phyloP scores from a whole-genome alignment of 2,329 filamentous ascomycete genomes.

The Elsinoe fawcettii region DNA sequence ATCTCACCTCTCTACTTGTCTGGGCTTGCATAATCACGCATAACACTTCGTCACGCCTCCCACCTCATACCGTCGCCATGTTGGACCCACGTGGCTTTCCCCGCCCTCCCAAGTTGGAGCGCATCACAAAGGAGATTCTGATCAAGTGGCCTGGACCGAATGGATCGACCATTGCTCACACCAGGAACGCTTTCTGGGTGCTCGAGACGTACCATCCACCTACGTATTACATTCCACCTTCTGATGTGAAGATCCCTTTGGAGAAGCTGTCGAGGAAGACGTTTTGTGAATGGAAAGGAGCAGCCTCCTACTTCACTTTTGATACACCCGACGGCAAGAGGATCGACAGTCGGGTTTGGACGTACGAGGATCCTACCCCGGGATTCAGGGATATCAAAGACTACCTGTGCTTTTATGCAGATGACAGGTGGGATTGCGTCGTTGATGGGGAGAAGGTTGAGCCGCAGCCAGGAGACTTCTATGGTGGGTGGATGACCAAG shows the following conservation, averaged over 20 bases:
- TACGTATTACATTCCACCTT: conserved; percentile 54
- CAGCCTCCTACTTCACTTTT: conserved; percentile 51
- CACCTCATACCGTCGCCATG: conserved; percentile 23
- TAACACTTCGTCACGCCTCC: neutral
- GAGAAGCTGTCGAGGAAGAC: conserved; percentile 40
- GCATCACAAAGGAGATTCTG: conserved; percentile 25
- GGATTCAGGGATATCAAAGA: conserved; percentile 48
- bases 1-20: neutral
- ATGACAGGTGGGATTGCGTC: conserved; percentile 52
- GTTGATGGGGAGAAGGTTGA: conserved; percentile 54
- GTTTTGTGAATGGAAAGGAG: conserved; percentile 56
- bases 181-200: conserved; percentile 53
- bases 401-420: conserved; percentile 53
- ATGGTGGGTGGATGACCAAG: conserved; percentile 56
- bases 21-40: conserved; percentile 7
- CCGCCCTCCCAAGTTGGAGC: conserved; percentile 46
- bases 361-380: conserved; percentile 48
- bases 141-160: conserved; percentile 49
- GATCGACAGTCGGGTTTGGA: conserved; percentile 50
- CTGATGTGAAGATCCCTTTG: conserved; percentile 42
- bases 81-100: conserved; percentile 53
- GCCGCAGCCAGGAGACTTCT: conserved; percentile 55
- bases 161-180: conserved; percentile 50
- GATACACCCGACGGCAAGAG: conserved; percentile 34
- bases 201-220: conserved; percentile 57